Conservation (phyloP, 768 basidiomycete genomes). For the Suillus occidentalis region DNA sequence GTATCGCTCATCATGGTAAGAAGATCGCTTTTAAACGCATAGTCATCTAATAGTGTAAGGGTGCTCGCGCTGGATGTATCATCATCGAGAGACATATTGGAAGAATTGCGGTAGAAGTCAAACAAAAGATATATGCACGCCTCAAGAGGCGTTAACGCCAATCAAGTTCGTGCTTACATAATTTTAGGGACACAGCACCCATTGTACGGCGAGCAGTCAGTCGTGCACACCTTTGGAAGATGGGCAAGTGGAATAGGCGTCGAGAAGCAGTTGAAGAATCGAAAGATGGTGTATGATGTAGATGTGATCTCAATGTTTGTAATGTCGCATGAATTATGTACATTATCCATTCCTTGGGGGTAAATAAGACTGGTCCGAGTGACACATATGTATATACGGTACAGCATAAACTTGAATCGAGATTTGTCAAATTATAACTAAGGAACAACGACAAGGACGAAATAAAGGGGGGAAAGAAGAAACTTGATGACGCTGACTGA, state of each 20-base stretch:
- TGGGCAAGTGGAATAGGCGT: neutral
- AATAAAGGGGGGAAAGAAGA: neutral
- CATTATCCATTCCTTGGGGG: slow-evolving; percentile 29
- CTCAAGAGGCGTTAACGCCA: too few species aligned
- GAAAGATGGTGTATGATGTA: neutral
- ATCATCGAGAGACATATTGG: neutral
- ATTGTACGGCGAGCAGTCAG: neutral
- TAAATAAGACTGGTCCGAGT: slow-evolving; percentile 17
- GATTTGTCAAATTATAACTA: slow-evolving; percentile 23
- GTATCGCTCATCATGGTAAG: neutral
- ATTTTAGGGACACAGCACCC: too few species aligned
- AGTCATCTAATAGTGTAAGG: neutral
- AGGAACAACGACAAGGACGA: neutral
- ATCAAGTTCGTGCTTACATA: too few species aligned
- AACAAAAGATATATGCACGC: too few species aligned
- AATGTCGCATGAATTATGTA: slow-evolving; percentile 21
- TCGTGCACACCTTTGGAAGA: neutral
- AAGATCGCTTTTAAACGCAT: neutral
- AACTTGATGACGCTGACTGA: neutral
- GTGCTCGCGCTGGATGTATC: neutral
- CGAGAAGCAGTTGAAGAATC: neutral
- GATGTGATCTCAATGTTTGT: neutral
- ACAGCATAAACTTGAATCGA: slow-evolving; percentile 25
- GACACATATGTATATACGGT: slow-evolving; percentile 23
- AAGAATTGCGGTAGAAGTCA: too few species aligned